Evolutionary conservation across 2,329 filamentous ascomycete genomes (phyloP).

Genomic region (Monosporascus ibericus): DNA sequence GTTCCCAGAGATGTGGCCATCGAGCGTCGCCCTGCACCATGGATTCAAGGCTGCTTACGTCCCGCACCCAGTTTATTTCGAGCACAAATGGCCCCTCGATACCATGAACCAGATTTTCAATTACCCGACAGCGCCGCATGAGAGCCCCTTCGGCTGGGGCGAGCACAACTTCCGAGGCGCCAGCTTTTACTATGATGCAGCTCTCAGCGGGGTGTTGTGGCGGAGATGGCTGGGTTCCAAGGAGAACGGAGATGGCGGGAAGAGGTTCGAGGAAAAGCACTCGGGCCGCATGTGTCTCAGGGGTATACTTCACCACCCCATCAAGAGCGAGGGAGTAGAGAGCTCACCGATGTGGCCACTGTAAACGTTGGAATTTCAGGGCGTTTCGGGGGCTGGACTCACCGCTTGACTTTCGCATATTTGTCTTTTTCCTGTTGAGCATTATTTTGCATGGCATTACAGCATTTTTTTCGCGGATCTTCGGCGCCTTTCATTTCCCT

Average conservation of each 20-base stretch:
- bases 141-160: constrained; percentile 51
- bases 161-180: constrained; percentile 63
- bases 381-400: too few species aligned
- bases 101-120: constrained; percentile 61
- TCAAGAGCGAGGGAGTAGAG: constrained; percentile 40
- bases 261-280: constrained; percentile 25
- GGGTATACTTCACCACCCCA: constrained; percentile 58
- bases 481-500: too few species aligned
- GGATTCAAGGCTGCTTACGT: not conserved
- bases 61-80: constrained; percentile 43
- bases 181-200: constrained; percentile 61
- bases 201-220: constrained; percentile 57
- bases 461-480: too few species aligned
- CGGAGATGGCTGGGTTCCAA: constrained; percentile 48
- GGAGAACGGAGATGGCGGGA: constrained; percentile 22
- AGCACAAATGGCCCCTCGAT: constrained; percentile 51
- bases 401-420: too few species aligned
- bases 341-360: not conserved
- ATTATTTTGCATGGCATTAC: constrained; percentile 6
- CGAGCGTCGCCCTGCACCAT: not conserved
- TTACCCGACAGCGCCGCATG: constrained; percentile 43
- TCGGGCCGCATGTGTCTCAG: constrained; percentile 56
- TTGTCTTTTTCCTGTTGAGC: too few species aligned
- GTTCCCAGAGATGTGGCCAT: constrained; percentile 53
- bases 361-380: constrained; percentile 2